These are phyloP conservation scores for Saturnispora diversa DNA, from an alignment of 805 yeast species.

Conservation along the genomic window DNA sequence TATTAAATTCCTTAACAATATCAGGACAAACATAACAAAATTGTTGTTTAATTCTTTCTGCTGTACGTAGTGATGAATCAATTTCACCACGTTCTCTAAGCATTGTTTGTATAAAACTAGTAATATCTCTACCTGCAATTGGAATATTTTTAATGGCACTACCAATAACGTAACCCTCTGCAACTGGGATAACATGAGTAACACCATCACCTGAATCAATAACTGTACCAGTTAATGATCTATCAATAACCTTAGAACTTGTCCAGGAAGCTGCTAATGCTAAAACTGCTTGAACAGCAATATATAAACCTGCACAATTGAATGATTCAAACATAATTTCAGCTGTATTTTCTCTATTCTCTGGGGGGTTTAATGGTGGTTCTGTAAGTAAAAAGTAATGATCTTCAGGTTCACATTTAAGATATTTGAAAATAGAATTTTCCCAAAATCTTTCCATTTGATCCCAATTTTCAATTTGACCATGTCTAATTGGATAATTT, in stretches of 20 bases:
- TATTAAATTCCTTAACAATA: constrained; percentile 90
- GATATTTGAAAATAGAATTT: constrained; percentile 88
- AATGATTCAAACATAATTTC: constrained; percentile 98
- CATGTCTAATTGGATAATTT: constrained; percentile 91
- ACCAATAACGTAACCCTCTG: constrained; percentile 98
- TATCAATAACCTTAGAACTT: constrained; percentile 85
- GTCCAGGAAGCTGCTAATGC: constrained; percentile 99
- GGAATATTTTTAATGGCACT: constrained; percentile 96
- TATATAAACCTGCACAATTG: constrained; percentile 96
- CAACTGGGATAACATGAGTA: constrained; percentile 97
- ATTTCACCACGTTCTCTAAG: constrained; percentile 95
- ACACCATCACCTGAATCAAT: constrained; percentile 99
- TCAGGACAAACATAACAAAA: constrained; percentile 97
- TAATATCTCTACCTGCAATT: constrained; percentile 97
- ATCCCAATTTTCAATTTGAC: constrained; percentile 98
- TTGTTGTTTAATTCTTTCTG: constrained; percentile 94
- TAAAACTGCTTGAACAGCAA: constrained; percentile 97
- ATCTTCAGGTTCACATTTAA: constrained; percentile 98
- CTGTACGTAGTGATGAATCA: constrained; percentile 89
- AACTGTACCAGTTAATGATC: constrained; percentile 96
- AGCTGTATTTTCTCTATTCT: constrained; percentile 96
- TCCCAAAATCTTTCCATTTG: constrained; percentile 99
- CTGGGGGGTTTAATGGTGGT: constrained; percentile 99
- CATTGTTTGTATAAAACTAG: constrained; percentile 84
- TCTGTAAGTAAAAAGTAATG: constrained; percentile 93